These are phyloP conservation scores for Decorospora gaudefroyi DNA, from an alignment of 2,329 filamentous ascomycete species.

Conservation along the genomic window DNA sequence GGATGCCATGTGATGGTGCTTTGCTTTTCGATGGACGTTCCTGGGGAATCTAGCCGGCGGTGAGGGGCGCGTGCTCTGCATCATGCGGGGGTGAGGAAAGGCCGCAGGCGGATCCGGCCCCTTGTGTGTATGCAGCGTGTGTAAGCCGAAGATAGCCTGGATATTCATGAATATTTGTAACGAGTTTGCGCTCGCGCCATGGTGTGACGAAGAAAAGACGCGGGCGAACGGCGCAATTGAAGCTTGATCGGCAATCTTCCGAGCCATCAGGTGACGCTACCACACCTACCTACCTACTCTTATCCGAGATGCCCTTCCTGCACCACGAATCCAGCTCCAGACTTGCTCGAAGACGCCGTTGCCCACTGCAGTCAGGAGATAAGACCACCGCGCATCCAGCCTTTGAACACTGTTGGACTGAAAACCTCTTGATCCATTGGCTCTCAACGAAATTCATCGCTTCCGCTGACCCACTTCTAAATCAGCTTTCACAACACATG, in stretches of 20 bases:
- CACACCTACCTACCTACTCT: conserved; percentile 5
- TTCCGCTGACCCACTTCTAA: too few species aligned
- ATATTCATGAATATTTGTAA: conserved; percentile 5
- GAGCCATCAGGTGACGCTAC: conserved; percentile 4
- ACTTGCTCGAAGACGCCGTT: not conserved
- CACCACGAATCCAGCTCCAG: conserved; percentile 7
- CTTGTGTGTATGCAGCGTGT: conserved; percentile 8
- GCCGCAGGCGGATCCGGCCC: conserved; percentile 21
- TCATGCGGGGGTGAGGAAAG: conserved; percentile 26
- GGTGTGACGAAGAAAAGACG: conserved; percentile 25
- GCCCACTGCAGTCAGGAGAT: conserved; percentile 2
- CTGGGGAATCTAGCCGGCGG: conserved; percentile 26
- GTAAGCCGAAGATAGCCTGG: conserved; percentile 43
- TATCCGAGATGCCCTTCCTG: conserved; percentile 2
- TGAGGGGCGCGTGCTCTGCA: conserved; percentile 28
- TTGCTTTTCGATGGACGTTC: conserved; percentile 21
- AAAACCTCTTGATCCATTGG: not conserved
- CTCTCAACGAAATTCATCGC: too few species aligned
- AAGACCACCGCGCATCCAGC: conserved; percentile 4
- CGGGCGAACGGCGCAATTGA: conserved; percentile 17
- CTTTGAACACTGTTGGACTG: conserved; percentile 1
- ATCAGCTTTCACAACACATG: too few species aligned
- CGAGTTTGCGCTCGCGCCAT: conserved; percentile 21
- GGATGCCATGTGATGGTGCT: conserved; percentile 17
- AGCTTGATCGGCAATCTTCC: conserved; percentile 2